These are phyloP conservation scores for Rhynchosporium secalis DNA, from an alignment of 2,329 filamentous ascomycete genomes.

Conservation along the genomic window DNA sequence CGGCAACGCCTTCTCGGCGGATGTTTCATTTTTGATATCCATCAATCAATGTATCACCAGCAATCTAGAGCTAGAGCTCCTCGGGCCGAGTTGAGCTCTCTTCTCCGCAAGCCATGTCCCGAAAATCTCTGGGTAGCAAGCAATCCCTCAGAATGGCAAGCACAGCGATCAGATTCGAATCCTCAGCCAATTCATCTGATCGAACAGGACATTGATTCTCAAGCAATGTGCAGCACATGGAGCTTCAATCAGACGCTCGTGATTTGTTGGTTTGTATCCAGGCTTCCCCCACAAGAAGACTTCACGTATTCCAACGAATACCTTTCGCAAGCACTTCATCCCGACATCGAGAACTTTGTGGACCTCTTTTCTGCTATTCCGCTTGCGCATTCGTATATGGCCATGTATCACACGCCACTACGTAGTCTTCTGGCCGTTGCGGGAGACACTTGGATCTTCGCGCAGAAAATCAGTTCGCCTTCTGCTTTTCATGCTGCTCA, in stretches of 20 bases:
- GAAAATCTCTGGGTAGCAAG: conserved; percentile 52
- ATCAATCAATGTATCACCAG: conserved; percentile 54
- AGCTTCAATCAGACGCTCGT: conserved; percentile 33
- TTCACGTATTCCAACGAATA: conserved; percentile 39
- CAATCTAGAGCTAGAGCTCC: conserved; percentile 41
- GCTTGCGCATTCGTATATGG: conserved; percentile 55
- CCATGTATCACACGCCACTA: conserved; percentile 59
- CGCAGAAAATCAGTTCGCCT: conserved; percentile 50
- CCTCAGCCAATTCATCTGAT: conserved; percentile 25
- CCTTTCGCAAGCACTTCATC: conserved; percentile 19
- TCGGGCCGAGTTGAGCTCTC: conserved; percentile 18
- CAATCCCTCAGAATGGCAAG: conserved; percentile 49
- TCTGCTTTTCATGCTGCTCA: conserved; percentile 50
- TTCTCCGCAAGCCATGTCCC: conserved; percentile 38
- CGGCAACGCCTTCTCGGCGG: conserved; percentile 54
- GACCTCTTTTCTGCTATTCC: conserved; percentile 48
- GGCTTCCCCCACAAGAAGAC: conserved; percentile 31
- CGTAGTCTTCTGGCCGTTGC: conserved; percentile 57
- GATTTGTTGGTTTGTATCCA: conserved; percentile 33
- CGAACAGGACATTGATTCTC: conserved; percentile 21
- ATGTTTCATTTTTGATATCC: conserved; percentile 58
- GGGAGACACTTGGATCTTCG: conserved; percentile 59
- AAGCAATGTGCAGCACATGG: conserved; percentile 16
- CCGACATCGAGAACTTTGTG: conserved; percentile 26
- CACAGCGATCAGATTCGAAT: conserved; percentile 20